Evolutionary conservation across 805 yeast species (phyloP).

Genomic region (Candida gorgasii): DNA sequence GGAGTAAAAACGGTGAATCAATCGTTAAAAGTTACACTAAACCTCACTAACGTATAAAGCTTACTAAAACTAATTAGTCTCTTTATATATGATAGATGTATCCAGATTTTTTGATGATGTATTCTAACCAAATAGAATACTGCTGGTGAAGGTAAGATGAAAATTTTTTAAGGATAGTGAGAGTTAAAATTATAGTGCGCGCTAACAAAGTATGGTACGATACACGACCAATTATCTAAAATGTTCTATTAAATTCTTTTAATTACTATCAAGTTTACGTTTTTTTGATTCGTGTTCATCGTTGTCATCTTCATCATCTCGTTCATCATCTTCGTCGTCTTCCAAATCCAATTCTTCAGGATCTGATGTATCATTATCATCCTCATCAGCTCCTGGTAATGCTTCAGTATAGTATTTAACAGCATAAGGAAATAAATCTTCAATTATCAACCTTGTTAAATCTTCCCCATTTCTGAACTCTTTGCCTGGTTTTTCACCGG

Average conservation of each 20-base stretch:
- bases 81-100: constrained; percentile 2
- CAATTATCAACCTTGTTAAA: constrained; percentile 67
- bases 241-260: too few species aligned
- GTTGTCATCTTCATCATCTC: constrained; percentile 9
- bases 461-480: constrained; percentile 80
- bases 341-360: constrained; percentile 51
- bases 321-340: constrained; percentile 12
- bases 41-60: constrained; percentile 5
- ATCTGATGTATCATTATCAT: constrained; percentile 49
- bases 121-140: constrained; percentile 8
- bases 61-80: constrained; percentile 5
- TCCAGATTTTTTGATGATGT: constrained; percentile 1
- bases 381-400: constrained; percentile 58
- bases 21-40: background rate
- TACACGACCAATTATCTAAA: too few species aligned
- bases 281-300: background rate
- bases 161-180: background rate
- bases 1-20: background rate
- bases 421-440: constrained; percentile 84
- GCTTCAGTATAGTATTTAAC: constrained; percentile 80
- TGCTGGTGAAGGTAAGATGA: background rate
- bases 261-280: background rate
- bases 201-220: too few species aligned
- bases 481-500: constrained; percentile 74
- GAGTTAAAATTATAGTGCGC: background rate